Evolutionary conservation across 306 rosid species (phyloP).

Genomic region (barrel medic (Medicago truncatula)): DNA sequence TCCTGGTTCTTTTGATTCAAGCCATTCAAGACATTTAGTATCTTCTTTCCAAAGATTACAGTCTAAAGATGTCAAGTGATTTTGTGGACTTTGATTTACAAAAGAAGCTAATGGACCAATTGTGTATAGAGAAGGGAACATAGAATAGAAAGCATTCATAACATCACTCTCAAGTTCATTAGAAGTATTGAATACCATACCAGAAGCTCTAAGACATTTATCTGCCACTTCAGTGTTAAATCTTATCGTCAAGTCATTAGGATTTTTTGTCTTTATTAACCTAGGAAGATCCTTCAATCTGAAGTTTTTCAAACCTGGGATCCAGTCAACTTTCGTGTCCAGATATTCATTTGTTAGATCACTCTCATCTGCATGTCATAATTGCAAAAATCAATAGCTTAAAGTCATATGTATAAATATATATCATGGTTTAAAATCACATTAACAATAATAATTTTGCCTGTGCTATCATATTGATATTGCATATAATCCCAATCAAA

Average conservation of each 20-base stretch:
- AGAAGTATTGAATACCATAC: no score
- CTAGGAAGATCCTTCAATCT: background rate
- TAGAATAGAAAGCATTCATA: background rate
- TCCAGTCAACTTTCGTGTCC: background rate
- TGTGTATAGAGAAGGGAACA: background rate
- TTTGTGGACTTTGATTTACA: background rate
- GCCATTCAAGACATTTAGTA: no score
- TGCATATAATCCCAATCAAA: no score
- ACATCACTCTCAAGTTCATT: background rate
- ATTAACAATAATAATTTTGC: no score
- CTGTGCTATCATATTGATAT: no score
- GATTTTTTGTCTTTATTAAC: background rate
- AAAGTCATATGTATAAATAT: no score
- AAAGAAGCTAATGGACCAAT: background rate
- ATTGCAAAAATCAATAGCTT: no score
- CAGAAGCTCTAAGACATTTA: no score
- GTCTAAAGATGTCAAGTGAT: background rate
- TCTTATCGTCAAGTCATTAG: no score
- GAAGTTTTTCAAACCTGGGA: background rate
- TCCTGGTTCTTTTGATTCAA: no score
- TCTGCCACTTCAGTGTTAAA: background rate
- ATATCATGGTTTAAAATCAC: no score
- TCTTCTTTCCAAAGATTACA: no score
- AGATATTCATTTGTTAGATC: background rate
- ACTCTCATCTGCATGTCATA: background rate